A percentile compares a stretch with the other conserved stretches of the same genome.
These are phyloP conservation scores for Achlya hypogyna DNA, from an alignment of 352 stramenopile genomes.

Conservation along the genomic window DNA sequence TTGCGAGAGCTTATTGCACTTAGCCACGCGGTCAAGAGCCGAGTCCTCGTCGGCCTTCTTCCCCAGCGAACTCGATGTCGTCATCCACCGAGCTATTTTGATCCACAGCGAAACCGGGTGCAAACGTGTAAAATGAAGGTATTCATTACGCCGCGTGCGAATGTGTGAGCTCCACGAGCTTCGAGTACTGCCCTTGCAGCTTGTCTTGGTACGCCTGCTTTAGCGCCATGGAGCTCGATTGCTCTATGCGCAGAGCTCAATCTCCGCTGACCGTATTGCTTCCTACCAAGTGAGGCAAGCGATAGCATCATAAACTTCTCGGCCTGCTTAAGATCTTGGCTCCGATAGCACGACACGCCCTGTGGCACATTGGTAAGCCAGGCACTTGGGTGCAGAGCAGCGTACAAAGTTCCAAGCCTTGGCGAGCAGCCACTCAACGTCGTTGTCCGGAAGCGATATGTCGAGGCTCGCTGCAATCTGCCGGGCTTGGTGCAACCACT, in stretches of 20 bases:
- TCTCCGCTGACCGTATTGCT: no score
- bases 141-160: neutral
- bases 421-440: conserved; percentile 17
- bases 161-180: neutral
- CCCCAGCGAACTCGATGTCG: no score
- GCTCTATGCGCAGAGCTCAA: neutral
- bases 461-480: conserved; percentile 5
- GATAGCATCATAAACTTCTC: conserved; percentile 9
- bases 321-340: conserved; percentile 10
- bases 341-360: conserved; percentile 17
- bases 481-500: conserved; percentile 5
- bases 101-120: no score
- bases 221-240: neutral
- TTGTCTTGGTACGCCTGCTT: neutral
- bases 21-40: neutral
- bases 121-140: no score
- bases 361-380: neutral
- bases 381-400: neutral
- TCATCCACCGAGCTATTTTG: no score
- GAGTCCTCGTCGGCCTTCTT: no score
- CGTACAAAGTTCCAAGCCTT: conserved; percentile 19
- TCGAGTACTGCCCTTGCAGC: conserved; percentile 5
- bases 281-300: neutral
- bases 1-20: conserved; percentile 7
- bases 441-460: conserved; percentile 2